Evolutionary conservation across 129 eudicot genomes (phyloP), one percentile per base, ranked within the genome.

Genomic region (Glebionis coronaria): DNA sequence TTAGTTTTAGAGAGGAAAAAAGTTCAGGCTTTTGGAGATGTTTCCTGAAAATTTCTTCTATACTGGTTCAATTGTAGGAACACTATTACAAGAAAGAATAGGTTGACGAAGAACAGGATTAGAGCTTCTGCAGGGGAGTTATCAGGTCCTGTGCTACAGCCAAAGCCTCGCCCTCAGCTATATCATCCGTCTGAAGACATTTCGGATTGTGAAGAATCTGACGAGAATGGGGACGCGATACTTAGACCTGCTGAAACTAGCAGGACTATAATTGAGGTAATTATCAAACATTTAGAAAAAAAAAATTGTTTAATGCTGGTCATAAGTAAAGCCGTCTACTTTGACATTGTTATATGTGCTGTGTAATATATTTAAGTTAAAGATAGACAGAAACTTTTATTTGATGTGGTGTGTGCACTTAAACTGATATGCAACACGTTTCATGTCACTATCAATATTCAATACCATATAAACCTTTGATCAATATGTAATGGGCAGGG

Each of bases 151-250:
- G 20, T 89, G 57, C 73, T 78, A 73, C 94, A 31, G 65, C 80
- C 79, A 0, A 81, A 86, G 74, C 86, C 91, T n/a, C n/a, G n/a
- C n/a, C n/a, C n/a, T 2, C 80, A 77, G 68, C 73, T 82, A 54
- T 90, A 87, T 79, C 97, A 90, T 78, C 97, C 97, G 13, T 87
- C 63, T n/a, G 95, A 90, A 74, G 97, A 90, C 55, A 80, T 90
- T 69, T 66, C 72, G 25, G 91, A 84, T 18, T 53, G 83, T 2
- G 59, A 70, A 29, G 85, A 80, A 52, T 73, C 55, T 5, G 58
- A 71, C 49, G 91, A 66, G 57, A 81, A 60, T 76, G 89, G 78
- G n/a, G 85, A 82, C 27, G 79, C 85, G 63, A 76, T 65, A 38
- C 87, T 86, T 64, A 59, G 80, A 44, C 84, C 91, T 59, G 88